Percentiles rank a stretch among this genome's conserved stretches.
Evolutionary conservation across 2,329 filamentous ascomycete genomes (phyloP).

Genomic region (Penicillium sp.): DNA sequence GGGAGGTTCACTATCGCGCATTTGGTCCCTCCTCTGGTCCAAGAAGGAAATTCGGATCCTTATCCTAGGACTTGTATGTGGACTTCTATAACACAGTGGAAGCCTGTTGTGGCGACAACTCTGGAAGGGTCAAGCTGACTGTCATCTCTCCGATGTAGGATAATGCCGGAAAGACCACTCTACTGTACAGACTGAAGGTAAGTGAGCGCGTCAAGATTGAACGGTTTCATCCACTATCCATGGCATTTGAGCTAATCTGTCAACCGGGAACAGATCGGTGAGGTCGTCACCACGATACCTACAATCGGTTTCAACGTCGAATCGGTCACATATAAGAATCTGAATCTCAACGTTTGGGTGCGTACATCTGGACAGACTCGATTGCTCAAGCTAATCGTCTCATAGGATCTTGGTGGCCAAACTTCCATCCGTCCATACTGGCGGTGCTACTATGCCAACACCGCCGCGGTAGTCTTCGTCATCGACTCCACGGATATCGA

Average conservation of each 20-base stretch:
- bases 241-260: not conserved
- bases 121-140: conserved; percentile 11
- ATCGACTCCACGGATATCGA: conserved; percentile 98
- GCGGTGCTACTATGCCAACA: conserved; percentile 99
- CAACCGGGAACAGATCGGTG: conserved; percentile 71
- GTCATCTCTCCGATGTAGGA: conserved; percentile 61
- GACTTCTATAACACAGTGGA: not conserved
- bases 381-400: conserved; percentile 5
- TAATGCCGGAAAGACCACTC: conserved; percentile 96
- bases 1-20: conserved; percentile 59
- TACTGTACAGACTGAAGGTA: conserved; percentile 95
- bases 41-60: conserved; percentile 99
- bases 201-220: conserved; percentile 1
- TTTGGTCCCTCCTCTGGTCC: conserved; percentile 76
- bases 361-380: conserved; percentile 32
- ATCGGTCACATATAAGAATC: conserved; percentile 95
- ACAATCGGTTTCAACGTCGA: conserved; percentile 99
- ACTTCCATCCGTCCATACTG: conserved; percentile 99
- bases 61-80: conserved; percentile 83
- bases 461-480: conserved; percentile 96
- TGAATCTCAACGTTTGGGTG: conserved; percentile 99
- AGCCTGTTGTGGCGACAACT: no score
- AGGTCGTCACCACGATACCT: conserved; percentile 98
- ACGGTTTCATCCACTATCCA: not conserved
- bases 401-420: conserved; percentile 87